Evolutionary conservation across 2,329 filamentous ascomycete species (phyloP).

Genomic region (Apiospora aurea): DNA sequence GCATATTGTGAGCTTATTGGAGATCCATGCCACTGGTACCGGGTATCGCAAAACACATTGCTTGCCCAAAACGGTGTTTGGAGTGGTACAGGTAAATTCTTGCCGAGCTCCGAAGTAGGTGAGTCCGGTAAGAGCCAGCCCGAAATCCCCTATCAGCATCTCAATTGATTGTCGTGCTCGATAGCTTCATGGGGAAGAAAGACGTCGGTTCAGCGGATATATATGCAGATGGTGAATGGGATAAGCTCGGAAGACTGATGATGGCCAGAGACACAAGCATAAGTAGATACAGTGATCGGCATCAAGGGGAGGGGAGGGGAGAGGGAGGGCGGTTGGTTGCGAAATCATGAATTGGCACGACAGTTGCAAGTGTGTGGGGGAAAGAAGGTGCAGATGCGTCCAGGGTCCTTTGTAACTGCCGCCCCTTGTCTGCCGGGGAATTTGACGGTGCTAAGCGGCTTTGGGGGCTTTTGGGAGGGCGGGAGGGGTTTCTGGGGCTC

Average conservation of each 20-base stretch:
- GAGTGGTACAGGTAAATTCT: not conserved
- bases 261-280: not conserved
- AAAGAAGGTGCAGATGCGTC: not conserved
- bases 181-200: not conserved
- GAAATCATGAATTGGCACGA: not conserved
- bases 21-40: not conserved
- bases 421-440: slow-evolving; percentile 5
- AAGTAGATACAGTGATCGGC: not conserved
- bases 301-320: not conserved
- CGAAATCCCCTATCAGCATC: not conserved
- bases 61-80: not conserved
- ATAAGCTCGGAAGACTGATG: not conserved
- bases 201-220: not conserved
- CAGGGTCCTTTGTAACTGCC: not conserved
- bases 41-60: not conserved
- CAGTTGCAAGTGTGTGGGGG: not conserved
- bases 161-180: not conserved
- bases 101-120: not conserved
- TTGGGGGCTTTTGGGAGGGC: not conserved
- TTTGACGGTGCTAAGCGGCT: not conserved
- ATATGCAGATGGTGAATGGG: not conserved
- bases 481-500: not conserved
- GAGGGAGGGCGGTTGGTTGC: not conserved
- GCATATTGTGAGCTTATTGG: slow-evolving; percentile 7
- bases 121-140: not conserved